These are phyloP conservation scores for Hyphopichia pseudoburtonii DNA, from an alignment of 1,139 yeast genomes.

Conservation along the genomic window DNA sequence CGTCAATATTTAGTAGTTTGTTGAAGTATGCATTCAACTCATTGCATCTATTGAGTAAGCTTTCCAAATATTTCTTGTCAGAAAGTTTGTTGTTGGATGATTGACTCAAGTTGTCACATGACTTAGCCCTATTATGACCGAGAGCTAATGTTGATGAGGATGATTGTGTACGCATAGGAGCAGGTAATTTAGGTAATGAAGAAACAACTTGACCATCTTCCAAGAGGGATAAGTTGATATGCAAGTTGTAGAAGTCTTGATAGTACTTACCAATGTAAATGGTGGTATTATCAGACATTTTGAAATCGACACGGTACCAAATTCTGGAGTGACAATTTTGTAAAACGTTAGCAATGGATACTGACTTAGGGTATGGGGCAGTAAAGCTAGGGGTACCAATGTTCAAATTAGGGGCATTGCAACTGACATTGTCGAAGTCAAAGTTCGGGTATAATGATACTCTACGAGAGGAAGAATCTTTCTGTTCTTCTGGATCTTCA, in stretches of 20 bases:
- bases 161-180: constrained; percentile 25
- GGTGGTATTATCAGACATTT: constrained; percentile 21
- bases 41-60: constrained; percentile 25
- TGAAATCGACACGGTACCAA: constrained; percentile 36
- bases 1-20: constrained; percentile 17
- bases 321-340: constrained; percentile 17
- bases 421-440: neutral
- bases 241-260: constrained; percentile 37
- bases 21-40: constrained; percentile 38
- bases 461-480: neutral
- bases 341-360: constrained; percentile 7
- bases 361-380: constrained; percentile 5
- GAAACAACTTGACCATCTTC: constrained; percentile 7
- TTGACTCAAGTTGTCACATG: neutral
- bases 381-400: neutral
- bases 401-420: neutral
- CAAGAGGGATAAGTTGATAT: constrained; percentile 19
- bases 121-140: neutral
- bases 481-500: neutral
- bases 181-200: constrained; percentile 37
- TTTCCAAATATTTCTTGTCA: constrained; percentile 20
- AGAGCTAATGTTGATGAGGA: constrained; percentile 7
- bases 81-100: constrained; percentile 7
- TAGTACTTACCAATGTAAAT: constrained; percentile 31
- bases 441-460: neutral